These are phyloP conservation scores for Zymoseptoria passerinii DNA, from an alignment of 2,329 filamentous ascomycete species.

Conservation along the genomic window DNA sequence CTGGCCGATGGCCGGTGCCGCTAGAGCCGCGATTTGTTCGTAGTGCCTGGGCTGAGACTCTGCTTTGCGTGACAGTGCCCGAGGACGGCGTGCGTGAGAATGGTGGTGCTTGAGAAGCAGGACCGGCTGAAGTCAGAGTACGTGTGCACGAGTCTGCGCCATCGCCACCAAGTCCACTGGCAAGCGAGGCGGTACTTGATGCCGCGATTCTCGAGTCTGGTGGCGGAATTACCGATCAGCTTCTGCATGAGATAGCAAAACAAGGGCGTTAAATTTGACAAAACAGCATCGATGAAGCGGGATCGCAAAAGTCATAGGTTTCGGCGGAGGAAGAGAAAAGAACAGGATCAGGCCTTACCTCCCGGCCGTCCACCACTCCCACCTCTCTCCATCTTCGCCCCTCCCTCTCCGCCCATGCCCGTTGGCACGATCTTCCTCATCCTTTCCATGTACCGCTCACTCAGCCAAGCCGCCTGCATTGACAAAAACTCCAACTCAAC, in stretches of 20 bases:
- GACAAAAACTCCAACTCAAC: conserved; percentile 83
- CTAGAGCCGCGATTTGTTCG: conserved; percentile 32
- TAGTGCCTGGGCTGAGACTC: conserved; percentile 2
- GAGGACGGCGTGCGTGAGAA: conserved; percentile 43
- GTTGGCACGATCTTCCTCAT: conserved; percentile 85
- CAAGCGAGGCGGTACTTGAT: conserved; percentile 2
- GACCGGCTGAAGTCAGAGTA: not conserved
- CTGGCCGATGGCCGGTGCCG: conserved; percentile 19
- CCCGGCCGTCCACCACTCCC: conserved; percentile 35
- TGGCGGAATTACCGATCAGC: not conserved
- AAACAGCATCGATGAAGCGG: no score
- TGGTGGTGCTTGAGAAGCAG: not conserved
- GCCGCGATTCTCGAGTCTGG: conserved; percentile 13
- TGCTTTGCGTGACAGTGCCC: conserved; percentile 39
- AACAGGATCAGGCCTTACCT: not conserved
- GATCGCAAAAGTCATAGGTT: no score
- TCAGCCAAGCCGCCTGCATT: conserved; percentile 88
- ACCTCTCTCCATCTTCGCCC: conserved; percentile 42
- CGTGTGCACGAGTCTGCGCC: not conserved
- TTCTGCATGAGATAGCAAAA: not conserved
- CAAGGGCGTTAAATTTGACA: no score
- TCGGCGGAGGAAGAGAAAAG: no score
- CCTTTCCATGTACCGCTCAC: conserved; percentile 81
- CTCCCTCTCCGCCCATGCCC: conserved; percentile 15
- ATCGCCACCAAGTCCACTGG: conserved; percentile 5